A percentile compares a stretch with the other conserved stretches of the same genome.
These are phyloP conservation scores for Cryphonectria japonica DNA, from an alignment of 2,329 filamentous ascomycete genomes.

Conservation along the genomic window DNA sequence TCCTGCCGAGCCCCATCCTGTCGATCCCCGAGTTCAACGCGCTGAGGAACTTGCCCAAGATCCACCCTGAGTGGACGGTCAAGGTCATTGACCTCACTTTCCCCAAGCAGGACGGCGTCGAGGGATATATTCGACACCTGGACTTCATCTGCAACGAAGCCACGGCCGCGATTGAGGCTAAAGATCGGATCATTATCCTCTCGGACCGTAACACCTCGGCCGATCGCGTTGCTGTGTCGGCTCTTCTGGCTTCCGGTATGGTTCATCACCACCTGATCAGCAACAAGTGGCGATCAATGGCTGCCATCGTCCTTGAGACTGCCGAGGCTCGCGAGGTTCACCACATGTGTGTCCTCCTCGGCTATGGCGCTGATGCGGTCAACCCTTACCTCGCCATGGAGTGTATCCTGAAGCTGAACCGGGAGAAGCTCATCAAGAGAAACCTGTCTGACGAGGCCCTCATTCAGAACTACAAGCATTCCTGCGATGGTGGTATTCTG, in stretches of 20 bases:
- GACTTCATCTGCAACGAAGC: slow-evolving; percentile 87
- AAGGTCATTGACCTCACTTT: slow-evolving; percentile 93
- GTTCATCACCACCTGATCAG: slow-evolving; percentile 93
- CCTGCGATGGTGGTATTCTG: slow-evolving; percentile 91
- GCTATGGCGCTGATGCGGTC: slow-evolving; percentile 91
- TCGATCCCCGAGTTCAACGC: slow-evolving; percentile 91
- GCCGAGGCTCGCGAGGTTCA: slow-evolving; percentile 96
- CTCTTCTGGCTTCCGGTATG: slow-evolving; percentile 86
- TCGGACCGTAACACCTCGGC: slow-evolving; percentile 85
- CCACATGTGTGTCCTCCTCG: slow-evolving; percentile 97
- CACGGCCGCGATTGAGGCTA: slow-evolving; percentile 80
- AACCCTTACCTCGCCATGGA: slow-evolving; percentile 96
- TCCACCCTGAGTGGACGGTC: slow-evolving; percentile 82
- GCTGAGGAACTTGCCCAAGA: slow-evolving; percentile 72
- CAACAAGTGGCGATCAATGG: slow-evolving; percentile 93
- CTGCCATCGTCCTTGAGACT: slow-evolving; percentile 86
- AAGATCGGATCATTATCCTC: slow-evolving; percentile 83
- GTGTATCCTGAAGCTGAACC: slow-evolving; percentile 95
- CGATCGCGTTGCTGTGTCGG: slow-evolving; percentile 82
- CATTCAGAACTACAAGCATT: slow-evolving; percentile 96
- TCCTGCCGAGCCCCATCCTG: slow-evolving; percentile 86
- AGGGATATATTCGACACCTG: slow-evolving; percentile 84
- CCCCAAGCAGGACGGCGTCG: slow-evolving; percentile 78
- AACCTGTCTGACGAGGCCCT: slow-evolving; percentile 80
- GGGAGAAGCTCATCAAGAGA: slow-evolving; percentile 90